A percentile compares a stretch with the other conserved stretches of the same genome.
Evolutionary conservation across 1,139 yeast species (phyloP).

Genomic region (Diutina rugosa): DNA sequence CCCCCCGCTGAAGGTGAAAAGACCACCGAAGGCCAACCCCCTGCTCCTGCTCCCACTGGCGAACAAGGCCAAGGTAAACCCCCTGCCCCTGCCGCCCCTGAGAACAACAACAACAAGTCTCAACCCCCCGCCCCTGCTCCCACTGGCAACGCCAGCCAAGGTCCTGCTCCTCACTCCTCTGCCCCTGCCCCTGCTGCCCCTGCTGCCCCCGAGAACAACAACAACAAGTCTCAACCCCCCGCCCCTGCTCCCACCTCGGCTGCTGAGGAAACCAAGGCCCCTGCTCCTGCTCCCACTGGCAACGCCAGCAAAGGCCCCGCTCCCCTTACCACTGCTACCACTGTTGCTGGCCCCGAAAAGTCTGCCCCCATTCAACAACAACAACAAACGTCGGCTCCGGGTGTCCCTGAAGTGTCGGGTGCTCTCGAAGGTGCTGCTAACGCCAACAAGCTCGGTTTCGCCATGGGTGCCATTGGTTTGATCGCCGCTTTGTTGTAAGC

Average conservation of each 20-base stretch:
- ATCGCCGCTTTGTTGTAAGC: constrained; percentile 2
- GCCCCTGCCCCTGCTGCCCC: background rate
- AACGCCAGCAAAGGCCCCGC: background rate
- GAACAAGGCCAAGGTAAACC: background rate
- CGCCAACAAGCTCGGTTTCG: background rate
- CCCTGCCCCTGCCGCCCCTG: background rate
- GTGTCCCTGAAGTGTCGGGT: background rate
- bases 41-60: background rate
- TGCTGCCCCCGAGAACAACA: background rate
- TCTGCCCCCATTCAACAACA: background rate
- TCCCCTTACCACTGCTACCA: background rate
- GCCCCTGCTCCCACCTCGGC: background rate
- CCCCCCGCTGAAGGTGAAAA: background rate
- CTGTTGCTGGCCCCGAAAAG: background rate
- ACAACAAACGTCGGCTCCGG: background rate
- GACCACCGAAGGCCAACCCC: background rate
- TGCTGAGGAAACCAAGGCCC: background rate
- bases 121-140: background rate
- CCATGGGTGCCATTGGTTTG: background rate
- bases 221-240: background rate
- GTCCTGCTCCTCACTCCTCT: background rate
- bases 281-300: background rate
- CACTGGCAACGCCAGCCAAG: background rate
- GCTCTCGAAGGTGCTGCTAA: background rate
- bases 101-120: background rate